Conservation (phyloP, 306 rosid genomes). For the Dalbergia cultrata region DNA sequence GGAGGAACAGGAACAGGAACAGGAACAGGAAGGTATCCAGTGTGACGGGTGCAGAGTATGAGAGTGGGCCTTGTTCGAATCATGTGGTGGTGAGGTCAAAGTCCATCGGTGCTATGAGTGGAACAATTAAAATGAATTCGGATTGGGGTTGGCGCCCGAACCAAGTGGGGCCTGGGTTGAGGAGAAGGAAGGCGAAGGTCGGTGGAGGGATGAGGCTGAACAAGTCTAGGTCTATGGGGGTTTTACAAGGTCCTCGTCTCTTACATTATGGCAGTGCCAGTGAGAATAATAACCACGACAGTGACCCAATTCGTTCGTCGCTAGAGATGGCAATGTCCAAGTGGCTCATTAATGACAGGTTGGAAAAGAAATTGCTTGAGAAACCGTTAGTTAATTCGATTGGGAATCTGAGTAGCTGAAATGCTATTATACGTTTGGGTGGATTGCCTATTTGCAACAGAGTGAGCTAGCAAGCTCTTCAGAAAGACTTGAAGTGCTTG, state of each 20-base stretch:
- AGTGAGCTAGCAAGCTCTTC: too few relatives aligned
- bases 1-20: constrained; percentile 51
- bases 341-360: constrained; percentile 48
- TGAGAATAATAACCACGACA: neutral
- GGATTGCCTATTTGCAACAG: too few relatives aligned
- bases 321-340: constrained; percentile 52
- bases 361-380: constrained; percentile 54
- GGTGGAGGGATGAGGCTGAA: constrained; percentile 47
- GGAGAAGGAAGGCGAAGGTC: constrained; percentile 45
- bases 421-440: too few relatives aligned
- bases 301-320: neutral
- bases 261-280: constrained; percentile 1
- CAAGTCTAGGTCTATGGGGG: constrained; percentile 80
- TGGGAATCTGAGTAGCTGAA: neutral
- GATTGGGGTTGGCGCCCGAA: constrained; percentile 12
- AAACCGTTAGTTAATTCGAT: constrained; percentile 57
- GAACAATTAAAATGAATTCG: constrained; percentile 23
- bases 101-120: constrained; percentile 55
- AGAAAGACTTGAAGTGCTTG: too few relatives aligned
- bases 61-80: constrained; percentile 27
- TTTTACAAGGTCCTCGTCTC: constrained; percentile 40
- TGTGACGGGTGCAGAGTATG: constrained; percentile 55
- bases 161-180: neutral
- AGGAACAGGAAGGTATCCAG: constrained; percentile 72
- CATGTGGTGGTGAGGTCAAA: constrained; percentile 54